Conservation (phyloP, 768 basidiomycete genomes). For the Myochromella boudieri region DNA sequence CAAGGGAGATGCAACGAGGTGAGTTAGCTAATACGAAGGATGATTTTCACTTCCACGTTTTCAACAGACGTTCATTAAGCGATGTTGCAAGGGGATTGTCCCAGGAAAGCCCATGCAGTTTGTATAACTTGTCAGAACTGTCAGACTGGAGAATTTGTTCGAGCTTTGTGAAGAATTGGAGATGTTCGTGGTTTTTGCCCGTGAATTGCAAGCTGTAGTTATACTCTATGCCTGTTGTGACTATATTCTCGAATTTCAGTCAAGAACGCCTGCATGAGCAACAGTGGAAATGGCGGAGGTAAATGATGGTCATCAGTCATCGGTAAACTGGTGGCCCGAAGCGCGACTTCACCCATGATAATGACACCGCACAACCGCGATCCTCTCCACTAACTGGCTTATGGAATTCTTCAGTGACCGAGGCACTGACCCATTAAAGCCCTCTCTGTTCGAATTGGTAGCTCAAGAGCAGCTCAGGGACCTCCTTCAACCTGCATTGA, state of each 20-base stretch:
- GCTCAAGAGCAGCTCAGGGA: slow-evolving; percentile 93
- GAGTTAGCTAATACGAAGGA: slow-evolving; percentile 22
- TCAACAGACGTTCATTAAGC: slow-evolving; percentile 14
- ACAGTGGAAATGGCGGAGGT: no score
- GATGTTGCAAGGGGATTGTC: slow-evolving; percentile 7
- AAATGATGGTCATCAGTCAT: not conserved
- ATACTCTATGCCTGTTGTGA: no score
- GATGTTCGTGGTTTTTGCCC: not conserved
- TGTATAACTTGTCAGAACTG: slow-evolving; percentile 1
- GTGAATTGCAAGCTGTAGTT: not conserved
- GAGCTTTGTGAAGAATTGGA: not conserved
- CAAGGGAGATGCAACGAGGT: slow-evolving; percentile 20
- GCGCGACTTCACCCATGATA: slow-evolving; percentile 1
- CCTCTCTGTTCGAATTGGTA: slow-evolving; percentile 87
- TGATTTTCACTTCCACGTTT: slow-evolving; percentile 14
- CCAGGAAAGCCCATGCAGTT: not conserved
- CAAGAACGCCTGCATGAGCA: no score
- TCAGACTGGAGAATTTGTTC: no score
- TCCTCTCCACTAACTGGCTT: slow-evolving; percentile 1
- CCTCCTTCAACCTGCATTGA: slow-evolving; percentile 89
- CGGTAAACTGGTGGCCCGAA: slow-evolving; percentile 12
- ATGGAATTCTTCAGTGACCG: slow-evolving; percentile 87
- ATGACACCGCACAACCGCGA: slow-evolving; percentile 11
- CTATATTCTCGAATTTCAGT: no score
- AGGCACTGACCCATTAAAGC: slow-evolving; percentile 71